Percentiles rank a stretch among this genome's conserved stretches.
phyloP scores from a whole-genome alignment of 805 yeast species.

The Tetrapisispora phaffii region DNA sequence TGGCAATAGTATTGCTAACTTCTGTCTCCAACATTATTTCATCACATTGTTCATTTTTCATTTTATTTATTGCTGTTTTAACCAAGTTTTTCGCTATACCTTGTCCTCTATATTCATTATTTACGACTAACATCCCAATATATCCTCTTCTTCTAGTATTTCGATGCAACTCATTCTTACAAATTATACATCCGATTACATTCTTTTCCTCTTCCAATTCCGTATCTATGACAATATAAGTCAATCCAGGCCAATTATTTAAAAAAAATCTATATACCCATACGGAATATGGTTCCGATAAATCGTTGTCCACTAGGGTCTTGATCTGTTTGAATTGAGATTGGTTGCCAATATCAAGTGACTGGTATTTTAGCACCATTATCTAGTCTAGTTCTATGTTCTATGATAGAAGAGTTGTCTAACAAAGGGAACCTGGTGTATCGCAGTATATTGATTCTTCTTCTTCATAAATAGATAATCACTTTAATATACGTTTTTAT shows the following conservation, averaged over 20 bases:
- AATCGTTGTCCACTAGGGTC: slow-evolving; percentile 54
- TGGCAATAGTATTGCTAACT: slow-evolving; percentile 64
- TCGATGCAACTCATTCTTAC: slow-evolving; percentile 72
- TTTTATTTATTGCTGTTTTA: slow-evolving; percentile 46
- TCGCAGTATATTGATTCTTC: no score
- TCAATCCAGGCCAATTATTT: slow-evolving; percentile 82
- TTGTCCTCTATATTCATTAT: slow-evolving; percentile 54
- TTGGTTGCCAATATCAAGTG: slow-evolving; percentile 19
- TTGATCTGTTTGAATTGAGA: slow-evolving; percentile 41
- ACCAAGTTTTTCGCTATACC: slow-evolving; percentile 79
- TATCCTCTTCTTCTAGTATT: slow-evolving; percentile 67
- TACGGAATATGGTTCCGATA: slow-evolving; percentile 89
- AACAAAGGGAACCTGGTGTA: no score
- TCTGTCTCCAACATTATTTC: slow-evolving; percentile 93
- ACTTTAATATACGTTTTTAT: no score
- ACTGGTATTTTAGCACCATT: slow-evolving; percentile 10
- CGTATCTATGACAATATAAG: slow-evolving; percentile 48
- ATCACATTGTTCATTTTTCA: slow-evolving; percentile 62
- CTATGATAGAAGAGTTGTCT: no score
- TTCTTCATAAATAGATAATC: no score
- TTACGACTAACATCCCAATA: slow-evolving; percentile 92
- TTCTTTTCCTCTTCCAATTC: slow-evolving; percentile 15
- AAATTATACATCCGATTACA: slow-evolving; percentile 75
- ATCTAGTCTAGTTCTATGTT: background rate
- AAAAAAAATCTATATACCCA: slow-evolving; percentile 88